Conservation (phyloP, 2,329 filamentous ascomycete species). For the Pseudopyricularia cyperi region DNA sequence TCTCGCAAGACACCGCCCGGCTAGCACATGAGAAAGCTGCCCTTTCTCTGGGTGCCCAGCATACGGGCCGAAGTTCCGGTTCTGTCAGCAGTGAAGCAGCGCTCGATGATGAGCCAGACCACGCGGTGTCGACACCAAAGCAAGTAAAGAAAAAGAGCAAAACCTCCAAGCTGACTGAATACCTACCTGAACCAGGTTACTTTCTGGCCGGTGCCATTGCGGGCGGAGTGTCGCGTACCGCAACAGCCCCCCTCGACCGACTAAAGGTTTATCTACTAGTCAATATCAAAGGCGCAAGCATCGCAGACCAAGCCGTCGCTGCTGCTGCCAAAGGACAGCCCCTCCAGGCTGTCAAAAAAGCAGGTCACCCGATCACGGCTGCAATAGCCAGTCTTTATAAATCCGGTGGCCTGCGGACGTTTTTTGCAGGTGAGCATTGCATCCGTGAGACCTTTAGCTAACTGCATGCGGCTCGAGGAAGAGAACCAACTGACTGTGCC, state of each 20-base stretch:
- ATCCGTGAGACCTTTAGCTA: not conserved
- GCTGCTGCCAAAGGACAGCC: constrained; percentile 50
- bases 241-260: constrained; percentile 90
- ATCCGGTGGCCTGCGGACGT: constrained; percentile 72
- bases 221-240: constrained; percentile 87
- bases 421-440: constrained; percentile 68
- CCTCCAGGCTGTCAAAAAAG: constrained; percentile 49
- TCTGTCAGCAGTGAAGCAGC: constrained; percentile 14
- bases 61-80: not conserved
- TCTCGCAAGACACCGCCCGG: not conserved
- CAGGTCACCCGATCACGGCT: constrained; percentile 54
- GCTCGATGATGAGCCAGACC: constrained; percentile 10
- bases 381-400: constrained; percentile 71
- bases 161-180: constrained; percentile 46
- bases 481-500: not conserved
- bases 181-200: constrained; percentile 86
- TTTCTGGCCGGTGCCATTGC: constrained; percentile 92
- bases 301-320: constrained; percentile 39
- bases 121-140: not conserved
- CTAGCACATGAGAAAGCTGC: not conserved
- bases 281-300: constrained; percentile 54
- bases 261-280: constrained; percentile 96
- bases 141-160: constrained; percentile 11
- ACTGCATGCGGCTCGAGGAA: not conserved
- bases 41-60: constrained; percentile 6